Base-by-base conservation (phyloP, 2,329 filamentous ascomycete species). In the Trichophyton verrucosum region DNA sequence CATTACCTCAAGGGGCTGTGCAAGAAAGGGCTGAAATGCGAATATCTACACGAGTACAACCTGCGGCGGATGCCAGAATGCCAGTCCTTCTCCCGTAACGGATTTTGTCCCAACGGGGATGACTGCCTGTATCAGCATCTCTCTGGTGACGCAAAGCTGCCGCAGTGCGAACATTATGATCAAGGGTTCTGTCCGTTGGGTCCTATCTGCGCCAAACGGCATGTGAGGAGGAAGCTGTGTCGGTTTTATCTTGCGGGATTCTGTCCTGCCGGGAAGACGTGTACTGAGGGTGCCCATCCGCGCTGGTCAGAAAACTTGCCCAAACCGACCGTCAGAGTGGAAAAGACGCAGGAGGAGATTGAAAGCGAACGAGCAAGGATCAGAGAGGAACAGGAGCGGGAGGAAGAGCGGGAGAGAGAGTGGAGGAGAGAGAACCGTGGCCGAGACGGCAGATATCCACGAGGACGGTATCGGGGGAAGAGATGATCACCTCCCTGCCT, bases 41-140 rank as follows among this genome's bases (percentile, higher is more conserved):
- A 99, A 78, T 99, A 97, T 70, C 80, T 97, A 57, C 94, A 99
- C 80, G 94, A 97, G 76, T 99, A 96, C 80, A 97, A 99, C 76
- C 82, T 99, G 67, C 86, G 94, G 65, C 91, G 94, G 75, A 97
- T 97, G 90, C 91, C 94, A 64, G 94, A 97, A 77, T 99, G 94
- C 77, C 95, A 95, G 71, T 95, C 96, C 75, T 97, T 92, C 76
- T 86, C 91, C 61, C 84, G 91, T 63, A 95, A 94, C 71, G 90
- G 90, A 61, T 96, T 95, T 73, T 99, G 94, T 77, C 89, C 88
- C 65, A 96, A 96, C 76, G 94, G 92, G 66, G 92, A 97, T 74
- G 94, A 99, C 76, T 99, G 94, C 71, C 80, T 95, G 3, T 96
- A 95, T 73, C 84, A 95, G 55, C 90, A 96, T 75, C 88, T 95